Evolutionary conservation across 495 filamentous ascomycete genomes (phyloP).

Genomic region (Penicillium waksmanii): DNA sequence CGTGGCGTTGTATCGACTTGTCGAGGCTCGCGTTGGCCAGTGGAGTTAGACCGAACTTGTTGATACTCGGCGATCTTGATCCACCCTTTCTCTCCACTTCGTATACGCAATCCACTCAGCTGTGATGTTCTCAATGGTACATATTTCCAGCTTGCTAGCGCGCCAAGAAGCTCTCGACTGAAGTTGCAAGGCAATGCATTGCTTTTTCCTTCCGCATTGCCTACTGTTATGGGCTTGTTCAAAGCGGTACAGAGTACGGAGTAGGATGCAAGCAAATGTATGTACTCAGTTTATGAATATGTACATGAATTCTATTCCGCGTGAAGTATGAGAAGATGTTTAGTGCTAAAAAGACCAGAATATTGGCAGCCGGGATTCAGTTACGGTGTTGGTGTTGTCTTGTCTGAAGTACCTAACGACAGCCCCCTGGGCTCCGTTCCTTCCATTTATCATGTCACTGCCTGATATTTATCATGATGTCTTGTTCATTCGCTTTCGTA

Average conservation of each 20-base stretch:
- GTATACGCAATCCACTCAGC: background rate
- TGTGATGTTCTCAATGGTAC: background rate
- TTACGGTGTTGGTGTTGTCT: background rate
- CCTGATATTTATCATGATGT: too few relatives aligned
- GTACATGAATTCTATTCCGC: background rate
- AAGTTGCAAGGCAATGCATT: background rate
- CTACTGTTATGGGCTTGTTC: background rate
- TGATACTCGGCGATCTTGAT: conserved; percentile 5
- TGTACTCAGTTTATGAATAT: background rate
- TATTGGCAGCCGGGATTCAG: background rate
- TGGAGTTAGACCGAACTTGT: background rate
- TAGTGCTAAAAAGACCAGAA: background rate
- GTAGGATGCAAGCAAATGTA: too few relatives aligned
- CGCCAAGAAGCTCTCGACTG: background rate
- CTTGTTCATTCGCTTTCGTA: background rate
- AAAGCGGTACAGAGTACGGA: background rate
- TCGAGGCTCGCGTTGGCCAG: conserved; percentile 11
- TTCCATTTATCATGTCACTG: too few relatives aligned
- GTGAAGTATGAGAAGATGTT: background rate
- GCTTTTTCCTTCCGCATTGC: background rate
- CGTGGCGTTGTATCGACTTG: conserved; percentile 8
- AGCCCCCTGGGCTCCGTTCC: too few relatives aligned
- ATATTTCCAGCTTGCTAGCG: background rate
- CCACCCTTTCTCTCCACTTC: background rate
- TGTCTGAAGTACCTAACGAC: too few relatives aligned